A percentile compares a stretch with the other conserved stretches of the same genome.
Evolutionary conservation across 2,329 filamentous ascomycete species (phyloP).

Genomic region (Reticulascus tulasneorum): DNA sequence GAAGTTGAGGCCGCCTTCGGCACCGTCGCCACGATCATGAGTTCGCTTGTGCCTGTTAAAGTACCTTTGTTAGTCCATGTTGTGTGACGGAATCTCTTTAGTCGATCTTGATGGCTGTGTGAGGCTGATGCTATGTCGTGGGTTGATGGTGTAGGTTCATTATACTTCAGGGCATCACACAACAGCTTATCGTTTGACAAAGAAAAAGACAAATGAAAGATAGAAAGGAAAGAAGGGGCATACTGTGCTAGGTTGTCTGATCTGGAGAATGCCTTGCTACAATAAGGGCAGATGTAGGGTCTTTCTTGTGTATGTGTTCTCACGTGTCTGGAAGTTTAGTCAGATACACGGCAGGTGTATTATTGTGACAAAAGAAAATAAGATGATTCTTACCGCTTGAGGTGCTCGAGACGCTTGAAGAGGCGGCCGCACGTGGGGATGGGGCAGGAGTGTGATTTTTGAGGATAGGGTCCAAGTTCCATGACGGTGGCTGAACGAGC

Average conservation of each 20-base stretch:
- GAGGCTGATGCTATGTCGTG: slow-evolving; percentile 31
- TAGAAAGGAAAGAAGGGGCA: slow-evolving; percentile 38
- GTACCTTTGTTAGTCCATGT: slow-evolving; percentile 30
- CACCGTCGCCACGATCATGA: slow-evolving; percentile 61
- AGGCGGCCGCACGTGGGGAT: slow-evolving; percentile 95
- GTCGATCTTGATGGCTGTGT: slow-evolving; percentile 19
- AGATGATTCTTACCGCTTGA: slow-evolving; percentile 80
- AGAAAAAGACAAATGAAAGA: slow-evolving; percentile 27
- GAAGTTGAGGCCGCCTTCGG: slow-evolving; percentile 54
- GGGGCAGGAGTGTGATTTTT: slow-evolving; percentile 98
- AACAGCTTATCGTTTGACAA: slow-evolving; percentile 33
- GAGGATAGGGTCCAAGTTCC: slow-evolving; percentile 93
- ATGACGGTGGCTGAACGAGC: slow-evolving; percentile 93
- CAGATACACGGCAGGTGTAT: slow-evolving; percentile 41
- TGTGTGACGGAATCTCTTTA: slow-evolving; percentile 2
- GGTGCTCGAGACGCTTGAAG: slow-evolving; percentile 98
- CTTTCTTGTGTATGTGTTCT: slow-evolving; percentile 99
- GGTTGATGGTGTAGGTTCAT: slow-evolving; percentile 22
- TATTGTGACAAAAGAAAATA: slow-evolving; percentile 32
- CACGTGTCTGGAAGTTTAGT: slow-evolving; percentile 74
- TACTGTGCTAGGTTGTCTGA: slow-evolving; percentile 99
- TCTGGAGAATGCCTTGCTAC: slow-evolving; percentile 97
- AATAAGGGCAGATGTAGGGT: slow-evolving; percentile 95
- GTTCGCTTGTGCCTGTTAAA: slow-evolving; percentile 79
- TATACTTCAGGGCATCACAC: slow-evolving; percentile 28